These are phyloP conservation scores for Citrus medica DNA, from an alignment of 345 rosid species.

Conservation along the genomic window DNA sequence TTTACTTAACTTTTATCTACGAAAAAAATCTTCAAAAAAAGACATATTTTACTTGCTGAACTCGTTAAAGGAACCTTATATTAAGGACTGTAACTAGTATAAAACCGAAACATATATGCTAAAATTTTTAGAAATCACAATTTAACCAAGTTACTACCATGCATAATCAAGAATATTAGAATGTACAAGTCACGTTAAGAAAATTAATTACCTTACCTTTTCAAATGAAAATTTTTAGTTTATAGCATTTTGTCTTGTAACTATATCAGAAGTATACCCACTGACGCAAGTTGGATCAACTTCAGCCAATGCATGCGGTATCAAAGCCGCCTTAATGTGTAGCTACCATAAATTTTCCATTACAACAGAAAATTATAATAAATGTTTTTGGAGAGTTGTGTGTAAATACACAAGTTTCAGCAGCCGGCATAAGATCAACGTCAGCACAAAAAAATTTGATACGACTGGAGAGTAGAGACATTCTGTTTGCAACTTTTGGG, in stretches of 20 bases:
- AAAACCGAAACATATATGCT: too few species aligned
- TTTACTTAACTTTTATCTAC: too few species aligned
- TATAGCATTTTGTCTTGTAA: constrained; percentile 70
- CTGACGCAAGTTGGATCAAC: constrained; percentile 97
- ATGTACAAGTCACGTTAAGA: neutral
- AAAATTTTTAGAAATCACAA: too few species aligned
- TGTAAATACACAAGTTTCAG: neutral
- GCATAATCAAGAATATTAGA: neutral
- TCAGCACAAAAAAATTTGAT: too few species aligned
- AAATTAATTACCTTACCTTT: constrained; percentile 48
- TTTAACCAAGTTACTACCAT: neutral
- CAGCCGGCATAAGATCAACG: neutral
- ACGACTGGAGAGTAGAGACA: too few species aligned
- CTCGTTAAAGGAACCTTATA: neutral
- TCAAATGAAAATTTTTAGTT: constrained; percentile 73
- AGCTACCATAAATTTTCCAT: constrained; percentile 44
- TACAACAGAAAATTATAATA: constrained; percentile 6
- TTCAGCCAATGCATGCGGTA: constrained; percentile 81
- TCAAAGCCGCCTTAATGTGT: constrained; percentile 86
- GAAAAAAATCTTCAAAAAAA: too few species aligned
- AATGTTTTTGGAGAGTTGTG: neutral
- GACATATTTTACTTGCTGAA: too few species aligned
- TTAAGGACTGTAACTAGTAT: too few species aligned
- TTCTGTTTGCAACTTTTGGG: too few species aligned
- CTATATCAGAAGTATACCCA: constrained; percentile 82